These are phyloP conservation scores for Aegilops longissima DNA, from an alignment of 176 grass and related monocot species.

Conservation along the genomic window DNA sequence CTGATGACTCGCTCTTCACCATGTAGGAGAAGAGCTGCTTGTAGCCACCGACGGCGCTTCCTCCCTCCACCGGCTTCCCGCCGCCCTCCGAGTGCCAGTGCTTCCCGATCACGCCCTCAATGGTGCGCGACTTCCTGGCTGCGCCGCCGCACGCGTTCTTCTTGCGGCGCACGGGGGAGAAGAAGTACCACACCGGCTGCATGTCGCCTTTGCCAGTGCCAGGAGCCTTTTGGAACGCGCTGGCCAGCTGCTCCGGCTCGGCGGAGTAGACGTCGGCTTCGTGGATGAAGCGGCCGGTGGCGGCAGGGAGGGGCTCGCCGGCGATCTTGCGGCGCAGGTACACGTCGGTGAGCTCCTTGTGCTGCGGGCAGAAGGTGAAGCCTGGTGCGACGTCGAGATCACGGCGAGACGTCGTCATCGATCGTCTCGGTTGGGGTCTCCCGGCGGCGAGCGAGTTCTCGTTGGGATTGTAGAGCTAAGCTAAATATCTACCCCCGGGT, in stretches of 20 bases:
- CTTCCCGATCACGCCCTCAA: background rate
- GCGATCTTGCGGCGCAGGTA: background rate
- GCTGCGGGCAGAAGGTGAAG: background rate
- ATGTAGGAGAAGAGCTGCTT: background rate
- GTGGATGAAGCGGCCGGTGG: background rate
- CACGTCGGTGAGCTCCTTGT: background rate
- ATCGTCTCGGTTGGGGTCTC: background rate
- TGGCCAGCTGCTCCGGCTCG: background rate
- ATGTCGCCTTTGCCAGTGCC: background rate
- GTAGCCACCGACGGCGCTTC: background rate
- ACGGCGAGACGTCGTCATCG: background rate
- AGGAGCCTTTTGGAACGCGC: background rate
- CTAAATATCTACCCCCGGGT: too few species aligned
- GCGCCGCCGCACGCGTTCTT: background rate
- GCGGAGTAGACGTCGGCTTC: background rate
- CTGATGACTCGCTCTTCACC: background rate
- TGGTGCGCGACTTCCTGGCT: background rate
- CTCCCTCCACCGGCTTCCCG: background rate
- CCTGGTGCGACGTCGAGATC: background rate
- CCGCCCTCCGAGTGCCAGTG: background rate
- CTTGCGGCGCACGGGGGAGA: background rate
- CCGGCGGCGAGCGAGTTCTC: too few species aligned
- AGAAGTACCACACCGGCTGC: background rate
- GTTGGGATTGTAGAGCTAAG: too few species aligned
- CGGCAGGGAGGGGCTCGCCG: background rate